Percentiles rank a stretch among this genome's conserved stretches.
These are phyloP conservation scores for Xylaria bambusicola DNA, from an alignment of 495 filamentous ascomycete genomes.

Conservation along the genomic window DNA sequence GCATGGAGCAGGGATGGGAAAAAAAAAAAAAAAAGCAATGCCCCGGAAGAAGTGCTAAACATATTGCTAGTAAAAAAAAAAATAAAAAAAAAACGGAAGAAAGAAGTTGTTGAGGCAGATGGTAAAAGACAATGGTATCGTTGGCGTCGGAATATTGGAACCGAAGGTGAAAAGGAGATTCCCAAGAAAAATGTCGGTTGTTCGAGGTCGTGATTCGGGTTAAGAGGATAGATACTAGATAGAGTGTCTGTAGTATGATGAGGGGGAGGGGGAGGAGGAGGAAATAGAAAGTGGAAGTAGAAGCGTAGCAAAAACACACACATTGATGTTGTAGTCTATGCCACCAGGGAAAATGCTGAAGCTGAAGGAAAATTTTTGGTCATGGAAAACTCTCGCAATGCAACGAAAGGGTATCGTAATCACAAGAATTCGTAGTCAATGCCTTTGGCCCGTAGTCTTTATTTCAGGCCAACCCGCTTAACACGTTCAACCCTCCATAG, in stretches of 20 bases:
- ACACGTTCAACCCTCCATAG: too few relatives aligned
- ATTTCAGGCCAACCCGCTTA: too few relatives aligned
- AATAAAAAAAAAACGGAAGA: not conserved
- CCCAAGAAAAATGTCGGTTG: not conserved
- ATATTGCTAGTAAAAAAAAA: too few relatives aligned
- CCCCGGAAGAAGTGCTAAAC: not conserved
- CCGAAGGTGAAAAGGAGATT: not conserved
- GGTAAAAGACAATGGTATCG: conserved; percentile 10
- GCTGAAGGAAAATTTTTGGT: conserved; percentile 11
- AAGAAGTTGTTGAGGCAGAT: not conserved
- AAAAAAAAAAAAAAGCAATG: conserved; percentile 2
- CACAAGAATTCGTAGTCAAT: conserved; percentile 22
- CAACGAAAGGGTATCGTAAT: conserved; percentile 23
- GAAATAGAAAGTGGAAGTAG: too few relatives aligned
- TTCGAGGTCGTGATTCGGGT: too few relatives aligned
- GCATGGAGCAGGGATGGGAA: not conserved
- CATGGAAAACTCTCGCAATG: conserved; percentile 16
- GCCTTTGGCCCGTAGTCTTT: conserved; percentile 3
- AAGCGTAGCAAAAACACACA: not conserved
- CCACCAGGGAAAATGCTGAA: conserved; percentile 13
- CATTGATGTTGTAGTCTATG: conserved; percentile 19
- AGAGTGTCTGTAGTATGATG: too few relatives aligned
- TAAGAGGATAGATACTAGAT: too few relatives aligned
- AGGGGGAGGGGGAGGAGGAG: too few relatives aligned
- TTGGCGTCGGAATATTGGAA: not conserved